Percentiles rank a stretch among this genome's conserved stretches.
Conservation (phyloP, 1,284 basidiomycete genomes). For the Lentinus polychrous region DNA sequence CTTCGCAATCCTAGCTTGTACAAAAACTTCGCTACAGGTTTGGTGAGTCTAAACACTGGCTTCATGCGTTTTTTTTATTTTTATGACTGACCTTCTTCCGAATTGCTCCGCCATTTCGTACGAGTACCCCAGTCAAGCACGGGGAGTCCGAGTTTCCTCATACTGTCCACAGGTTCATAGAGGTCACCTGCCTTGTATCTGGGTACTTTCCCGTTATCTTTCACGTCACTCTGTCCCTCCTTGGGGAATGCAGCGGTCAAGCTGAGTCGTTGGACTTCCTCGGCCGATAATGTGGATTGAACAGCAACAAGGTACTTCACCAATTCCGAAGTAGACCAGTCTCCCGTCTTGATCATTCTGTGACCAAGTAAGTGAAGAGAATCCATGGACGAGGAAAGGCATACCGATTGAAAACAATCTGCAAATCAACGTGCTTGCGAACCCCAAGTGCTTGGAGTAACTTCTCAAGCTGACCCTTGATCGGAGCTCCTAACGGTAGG, state of each 20-base stretch:
- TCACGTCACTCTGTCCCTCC: constrained; percentile 34
- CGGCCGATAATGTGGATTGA: constrained; percentile 56
- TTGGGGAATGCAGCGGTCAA: constrained; percentile 80
- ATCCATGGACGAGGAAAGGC: constrained; percentile 12
- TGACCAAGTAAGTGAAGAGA: not conserved
- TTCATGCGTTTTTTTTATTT: too few relatives aligned
- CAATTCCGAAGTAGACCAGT: constrained; percentile 76
- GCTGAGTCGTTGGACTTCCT: constrained; percentile 70
- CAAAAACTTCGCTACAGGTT: constrained; percentile 69
- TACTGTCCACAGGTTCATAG: constrained; percentile 78
- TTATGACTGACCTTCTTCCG: constrained; percentile 69
- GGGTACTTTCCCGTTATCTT: constrained; percentile 26
- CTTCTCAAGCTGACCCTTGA: constrained; percentile 77
- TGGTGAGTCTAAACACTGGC: not conserved
- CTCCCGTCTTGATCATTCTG: constrained; percentile 82
- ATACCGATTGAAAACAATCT: constrained; percentile 79
- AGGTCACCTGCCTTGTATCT: constrained; percentile 65
- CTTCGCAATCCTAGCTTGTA: constrained; percentile 74
- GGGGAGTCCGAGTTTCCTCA: constrained; percentile 74
- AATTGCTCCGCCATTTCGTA: constrained; percentile 70
- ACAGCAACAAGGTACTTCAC: constrained; percentile 88
- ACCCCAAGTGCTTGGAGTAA: constrained; percentile 79
- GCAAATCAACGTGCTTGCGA: constrained; percentile 86
- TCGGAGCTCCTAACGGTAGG: constrained; percentile 56
- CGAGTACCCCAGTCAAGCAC: constrained; percentile 83